These are phyloP conservation scores for Carpinus viminea DNA, from an alignment of 306 rosid genomes.

Conservation along the genomic window DNA sequence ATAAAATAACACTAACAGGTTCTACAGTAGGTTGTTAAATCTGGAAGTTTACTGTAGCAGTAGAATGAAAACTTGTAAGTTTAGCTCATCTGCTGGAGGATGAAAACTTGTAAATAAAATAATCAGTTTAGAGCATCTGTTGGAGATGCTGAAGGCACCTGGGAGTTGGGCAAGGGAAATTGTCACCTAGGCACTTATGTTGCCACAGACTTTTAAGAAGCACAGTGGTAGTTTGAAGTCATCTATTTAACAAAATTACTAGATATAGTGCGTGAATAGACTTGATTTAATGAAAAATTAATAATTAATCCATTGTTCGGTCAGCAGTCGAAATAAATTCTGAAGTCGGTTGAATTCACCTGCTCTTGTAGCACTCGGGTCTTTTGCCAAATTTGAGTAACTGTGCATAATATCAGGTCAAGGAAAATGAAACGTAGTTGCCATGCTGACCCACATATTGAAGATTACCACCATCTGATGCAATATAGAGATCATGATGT, in stretches of 20 bases:
- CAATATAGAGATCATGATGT: slow-evolving; percentile 1
- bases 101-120: no score
- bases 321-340: no score
- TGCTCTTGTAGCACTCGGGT: not conserved
- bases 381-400: not conserved
- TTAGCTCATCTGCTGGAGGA: no score
- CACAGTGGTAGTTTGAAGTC: not conserved
- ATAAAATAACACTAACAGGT: no score
- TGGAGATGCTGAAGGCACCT: no score
- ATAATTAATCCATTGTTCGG: not conserved
- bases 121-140: no score
- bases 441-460: not conserved
- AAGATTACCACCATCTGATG: not conserved
- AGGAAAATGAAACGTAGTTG: not conserved
- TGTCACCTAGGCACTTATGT: no score
- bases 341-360: no score
- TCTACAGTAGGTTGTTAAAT: no score
- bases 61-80: no score
- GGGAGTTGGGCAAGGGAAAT: not conserved
- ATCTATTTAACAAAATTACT: not conserved
- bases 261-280: not conserved
- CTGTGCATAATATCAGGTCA: not conserved
- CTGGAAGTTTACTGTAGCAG: no score
- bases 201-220: no score
- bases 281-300: not conserved